Percentiles rank a stretch among this genome's conserved stretches.
Evolutionary conservation across 768 basidiomycete genomes (phyloP).

Genomic region (Paxillus ammoniavirescens): DNA sequence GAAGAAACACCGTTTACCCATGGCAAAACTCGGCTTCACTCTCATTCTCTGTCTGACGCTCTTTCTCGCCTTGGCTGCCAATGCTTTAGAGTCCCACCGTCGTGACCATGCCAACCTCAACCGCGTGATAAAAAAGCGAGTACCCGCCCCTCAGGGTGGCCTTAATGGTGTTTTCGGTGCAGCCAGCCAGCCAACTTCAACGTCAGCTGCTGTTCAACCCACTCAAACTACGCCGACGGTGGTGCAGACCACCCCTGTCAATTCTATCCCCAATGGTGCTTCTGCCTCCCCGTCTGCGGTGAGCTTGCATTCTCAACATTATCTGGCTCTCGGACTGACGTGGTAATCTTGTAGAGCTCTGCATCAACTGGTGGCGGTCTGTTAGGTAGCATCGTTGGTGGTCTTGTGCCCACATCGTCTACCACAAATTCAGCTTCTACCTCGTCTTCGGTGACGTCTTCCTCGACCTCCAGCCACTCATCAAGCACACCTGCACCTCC

Average conservation of each 20-base stretch:
- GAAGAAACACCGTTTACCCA: constrained; percentile 30
- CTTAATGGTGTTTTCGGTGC: neutral
- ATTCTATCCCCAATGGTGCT: constrained; percentile 10
- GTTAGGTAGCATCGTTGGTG: constrained; percentile 9
- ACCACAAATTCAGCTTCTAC: constrained; percentile 18
- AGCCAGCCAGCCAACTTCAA: constrained; percentile 1
- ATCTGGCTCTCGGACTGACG: constrained; percentile 1
- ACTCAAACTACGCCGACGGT: constrained; percentile 8
- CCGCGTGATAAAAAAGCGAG: constrained; percentile 70
- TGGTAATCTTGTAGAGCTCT: constrained; percentile 7
- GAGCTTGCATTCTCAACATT: constrained; percentile 5
- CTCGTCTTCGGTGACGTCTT: constrained; percentile 11
- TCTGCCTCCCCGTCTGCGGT: constrained; percentile 21
- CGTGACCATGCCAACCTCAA: constrained; percentile 58
- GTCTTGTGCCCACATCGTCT: constrained; percentile 16
- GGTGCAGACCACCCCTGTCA: constrained; percentile 12
- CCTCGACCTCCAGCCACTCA: constrained; percentile 16
- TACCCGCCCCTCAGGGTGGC: constrained; percentile 26
- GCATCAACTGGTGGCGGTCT: constrained; percentile 6
- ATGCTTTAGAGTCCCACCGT: constrained; percentile 40
- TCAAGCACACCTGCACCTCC: constrained; percentile 11
- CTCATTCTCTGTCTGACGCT: constrained; percentile 63
- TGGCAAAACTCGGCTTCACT: constrained; percentile 57
- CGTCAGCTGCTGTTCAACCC: constrained; percentile 26
- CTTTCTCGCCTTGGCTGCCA: constrained; percentile 46